Evolutionary conservation across 495 filamentous ascomycete species (phyloP).

Genomic region (Daldinia bambusicola): DNA sequence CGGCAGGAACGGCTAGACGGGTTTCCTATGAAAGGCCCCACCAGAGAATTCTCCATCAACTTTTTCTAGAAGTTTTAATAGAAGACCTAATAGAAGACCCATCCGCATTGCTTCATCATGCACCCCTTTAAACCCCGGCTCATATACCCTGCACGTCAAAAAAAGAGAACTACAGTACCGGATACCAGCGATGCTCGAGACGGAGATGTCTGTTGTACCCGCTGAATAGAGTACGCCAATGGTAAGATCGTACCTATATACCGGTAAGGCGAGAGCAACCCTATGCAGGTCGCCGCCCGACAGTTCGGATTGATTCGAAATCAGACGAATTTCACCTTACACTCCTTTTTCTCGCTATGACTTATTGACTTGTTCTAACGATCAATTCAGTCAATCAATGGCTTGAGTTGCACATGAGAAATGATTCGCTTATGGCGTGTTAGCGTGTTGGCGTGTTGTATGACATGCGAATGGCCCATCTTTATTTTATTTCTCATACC

Average conservation of each 20-base stretch:
- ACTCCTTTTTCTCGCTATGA: conserved; percentile 18
- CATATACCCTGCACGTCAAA: conserved; percentile 13
- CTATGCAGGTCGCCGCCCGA: conserved; percentile 38
- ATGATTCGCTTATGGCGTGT: conserved; percentile 23
- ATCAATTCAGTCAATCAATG: not conserved
- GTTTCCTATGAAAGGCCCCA: conserved; percentile 9
- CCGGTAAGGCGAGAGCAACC: conserved; percentile 20
- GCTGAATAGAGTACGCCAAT: conserved; percentile 33
- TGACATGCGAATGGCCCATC: conserved; percentile 2
- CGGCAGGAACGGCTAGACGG: not conserved
- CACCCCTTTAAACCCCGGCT: conserved; percentile 33
- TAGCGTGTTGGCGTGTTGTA: not conserved
- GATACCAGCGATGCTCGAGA: conserved; percentile 10
- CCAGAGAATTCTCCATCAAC: conserved; percentile 21
- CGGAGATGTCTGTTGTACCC: conserved; percentile 29
- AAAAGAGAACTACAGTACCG: conserved; percentile 14
- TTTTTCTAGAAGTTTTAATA: conserved; percentile 42
- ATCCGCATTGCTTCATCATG: conserved; percentile 36
- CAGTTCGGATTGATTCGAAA: conserved; percentile 27
- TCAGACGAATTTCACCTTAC: conserved; percentile 12
- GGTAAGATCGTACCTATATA: conserved; percentile 31
- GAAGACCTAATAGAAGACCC: conserved; percentile 37
- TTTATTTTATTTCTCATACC: conserved; percentile 15
- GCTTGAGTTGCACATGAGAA: conserved; percentile 23
- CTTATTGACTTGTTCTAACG: not conserved